phyloP scores from a whole-genome alignment of 345 rosid genomes.

The Eucalyptus paniculata region DNA sequence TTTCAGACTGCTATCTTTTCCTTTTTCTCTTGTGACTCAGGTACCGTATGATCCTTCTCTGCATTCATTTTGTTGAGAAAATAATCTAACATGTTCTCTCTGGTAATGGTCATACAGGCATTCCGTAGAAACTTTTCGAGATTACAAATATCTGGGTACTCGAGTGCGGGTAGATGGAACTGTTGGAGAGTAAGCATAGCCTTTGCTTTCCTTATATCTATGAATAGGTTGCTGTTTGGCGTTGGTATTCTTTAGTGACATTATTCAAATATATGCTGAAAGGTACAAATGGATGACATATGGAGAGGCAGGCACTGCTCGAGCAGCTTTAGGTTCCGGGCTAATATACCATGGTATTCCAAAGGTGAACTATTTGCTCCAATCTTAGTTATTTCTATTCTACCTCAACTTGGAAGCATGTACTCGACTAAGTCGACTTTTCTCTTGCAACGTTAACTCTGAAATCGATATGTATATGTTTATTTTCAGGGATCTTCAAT shows the following conservation, averaged over 20 bases:
- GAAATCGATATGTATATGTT: not conserved
- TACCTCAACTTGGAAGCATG: not conserved
- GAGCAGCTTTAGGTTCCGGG: conserved; percentile 80
- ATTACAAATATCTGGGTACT: conserved; percentile 82
- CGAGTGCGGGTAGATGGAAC: conserved; percentile 84
- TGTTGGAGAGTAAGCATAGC: conserved; percentile 74
- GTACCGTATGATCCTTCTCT: not conserved
- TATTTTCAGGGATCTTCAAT: conserved; percentile 56
- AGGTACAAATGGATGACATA: conserved; percentile 98
- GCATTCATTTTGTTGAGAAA: not conserved
- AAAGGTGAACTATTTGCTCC: conserved; percentile 18
- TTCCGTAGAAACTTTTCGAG: conserved; percentile 60
- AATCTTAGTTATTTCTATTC: not conserved
- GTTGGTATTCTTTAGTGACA: not conserved
- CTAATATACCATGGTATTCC: conserved; percentile 59
- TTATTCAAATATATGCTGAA: not conserved
- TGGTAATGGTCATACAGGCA: conserved; percentile 22
- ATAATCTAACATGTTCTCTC: not conserved
- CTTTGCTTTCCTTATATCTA: not conserved
- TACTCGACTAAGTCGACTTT: not conserved
- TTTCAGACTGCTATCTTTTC: not conserved
- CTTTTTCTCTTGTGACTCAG: not conserved
- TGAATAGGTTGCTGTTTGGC: not conserved
- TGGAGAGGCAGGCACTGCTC: conserved; percentile 89
- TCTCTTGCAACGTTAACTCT: not conserved